Conservation (phyloP, 371 early-diverging fungal species). For the Mortierella polycephala region DNA sequence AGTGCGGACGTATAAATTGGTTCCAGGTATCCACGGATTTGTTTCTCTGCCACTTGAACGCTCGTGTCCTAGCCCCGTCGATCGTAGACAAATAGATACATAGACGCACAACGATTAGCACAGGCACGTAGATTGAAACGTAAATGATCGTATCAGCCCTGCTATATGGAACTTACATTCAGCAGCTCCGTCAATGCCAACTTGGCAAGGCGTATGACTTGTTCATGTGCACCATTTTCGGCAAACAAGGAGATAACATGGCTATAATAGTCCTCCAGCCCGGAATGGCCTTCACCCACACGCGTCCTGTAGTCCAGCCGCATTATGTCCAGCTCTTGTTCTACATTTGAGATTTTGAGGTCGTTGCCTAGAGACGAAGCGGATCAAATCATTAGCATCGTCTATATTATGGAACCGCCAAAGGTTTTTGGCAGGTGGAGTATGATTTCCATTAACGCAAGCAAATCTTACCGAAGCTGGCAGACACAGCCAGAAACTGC, state of each 20-base stretch:
- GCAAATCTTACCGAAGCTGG: slow-evolving; percentile 34
- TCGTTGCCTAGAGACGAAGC: slow-evolving; percentile 32
- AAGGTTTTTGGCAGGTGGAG: neutral
- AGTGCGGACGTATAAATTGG: slow-evolving; percentile 27
- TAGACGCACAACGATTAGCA: too few relatives aligned
- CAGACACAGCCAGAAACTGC: slow-evolving; percentile 34
- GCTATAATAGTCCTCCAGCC: slow-evolving; percentile 38
- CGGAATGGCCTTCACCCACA: slow-evolving; percentile 24
- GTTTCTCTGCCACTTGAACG: slow-evolving; percentile 18
- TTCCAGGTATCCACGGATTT: slow-evolving; percentile 9
- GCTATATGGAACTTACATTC: slow-evolving; percentile 8
- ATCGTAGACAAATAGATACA: neutral
- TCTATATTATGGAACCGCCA: neutral
- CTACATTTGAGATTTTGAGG: slow-evolving; percentile 19
- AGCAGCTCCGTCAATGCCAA: slow-evolving; percentile 23
- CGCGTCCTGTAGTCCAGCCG: slow-evolving; percentile 32
- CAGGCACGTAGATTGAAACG: too few relatives aligned
- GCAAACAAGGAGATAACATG: slow-evolving; percentile 24
- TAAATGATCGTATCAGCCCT: neutral
- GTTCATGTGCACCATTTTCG: slow-evolving; percentile 24
- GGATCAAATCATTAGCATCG: neutral
- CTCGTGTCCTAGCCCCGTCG: slow-evolving; percentile 17
- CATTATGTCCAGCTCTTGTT: slow-evolving; percentile 49
- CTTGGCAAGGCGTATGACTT: slow-evolving; percentile 35
- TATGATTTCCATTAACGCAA: neutral